Base-by-base conservation (phyloP, 2,329 filamentous ascomycete genomes). In the Fusarium sp. region DNA sequence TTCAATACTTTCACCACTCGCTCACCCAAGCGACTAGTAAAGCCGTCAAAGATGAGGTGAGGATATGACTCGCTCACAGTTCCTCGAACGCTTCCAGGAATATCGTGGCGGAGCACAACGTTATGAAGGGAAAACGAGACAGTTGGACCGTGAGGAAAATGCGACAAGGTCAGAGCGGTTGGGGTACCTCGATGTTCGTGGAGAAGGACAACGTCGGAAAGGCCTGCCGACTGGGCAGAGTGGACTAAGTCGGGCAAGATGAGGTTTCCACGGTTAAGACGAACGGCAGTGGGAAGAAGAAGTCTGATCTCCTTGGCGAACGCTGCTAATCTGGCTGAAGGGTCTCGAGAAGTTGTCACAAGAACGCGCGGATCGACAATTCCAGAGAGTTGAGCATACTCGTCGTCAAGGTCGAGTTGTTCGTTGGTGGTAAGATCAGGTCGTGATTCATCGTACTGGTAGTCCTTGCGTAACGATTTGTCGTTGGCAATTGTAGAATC, bases 131-230 rank as follows among this genome's bases (percentile, higher is more conserved):
- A 94, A 79, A 97, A 97, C 11, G 91, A 94, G 10, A 81, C 72
- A 5, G 80, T 97, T 1, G 94, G 94, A 0, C 94, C 94, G 75
- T 97, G 93, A 2, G 94, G 94, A 46, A 97, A 89, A 76, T 97
- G 94, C 2, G 90, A 94, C 36, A 97, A 82, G 2, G 93, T 97
- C 71, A 99, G 82, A 3, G 94, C 94, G 0, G 94, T 97, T 0
- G 96, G 96, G 2, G 91, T 95, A 73, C 95, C 94, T 76, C 96
- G 88, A 79, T 97, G 94, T 76, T 98, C 96, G 77, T 97, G 94
- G 2, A 97, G 85, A 4, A 97, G 84, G 20, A 98, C 83, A 68
- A 99, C 86, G 75, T 99, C 96, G 43, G 89, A 91, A 21, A 98
- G 84, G 4, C 92, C 92, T 15, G 91, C 90, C 41, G 91, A 87